A percentile compares a stretch with the other conserved stretches of the same genome.
Conservation (phyloP, 2,329 filamentous ascomycete genomes). For the Aspergillus ochraceus region DNA sequence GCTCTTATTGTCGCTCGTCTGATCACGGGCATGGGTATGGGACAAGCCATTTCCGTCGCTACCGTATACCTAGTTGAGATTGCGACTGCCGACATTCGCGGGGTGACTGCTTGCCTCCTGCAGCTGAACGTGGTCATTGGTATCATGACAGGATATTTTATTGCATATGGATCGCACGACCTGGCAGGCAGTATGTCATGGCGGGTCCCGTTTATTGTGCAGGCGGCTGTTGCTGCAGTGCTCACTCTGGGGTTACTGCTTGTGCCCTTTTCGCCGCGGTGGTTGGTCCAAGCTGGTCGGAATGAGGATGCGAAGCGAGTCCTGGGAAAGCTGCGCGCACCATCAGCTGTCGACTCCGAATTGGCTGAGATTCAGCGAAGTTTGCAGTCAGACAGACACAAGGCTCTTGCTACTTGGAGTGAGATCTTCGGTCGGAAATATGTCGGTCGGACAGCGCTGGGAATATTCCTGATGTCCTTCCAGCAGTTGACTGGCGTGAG, state of each 20-base stretch:
- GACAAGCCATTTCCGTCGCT: conserved; percentile 15
- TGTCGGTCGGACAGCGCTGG: conserved; percentile 10
- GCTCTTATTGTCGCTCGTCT: conserved; percentile 13
- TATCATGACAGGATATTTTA: conserved; percentile 15
- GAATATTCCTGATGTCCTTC: conserved; percentile 16
- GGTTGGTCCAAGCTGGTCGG: conserved; percentile 11
- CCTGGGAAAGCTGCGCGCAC: conserved; percentile 3
- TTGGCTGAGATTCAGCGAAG: conserved; percentile 19
- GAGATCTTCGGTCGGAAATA: conserved; percentile 15
- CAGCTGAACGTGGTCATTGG: conserved; percentile 15
- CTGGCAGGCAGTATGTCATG: conserved; percentile 9
- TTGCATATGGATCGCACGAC: conserved; percentile 12
- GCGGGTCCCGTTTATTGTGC: conserved; percentile 13
- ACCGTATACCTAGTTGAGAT: conserved; percentile 18
- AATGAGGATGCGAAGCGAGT: conserved; percentile 8
- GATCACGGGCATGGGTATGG: conserved; percentile 12
- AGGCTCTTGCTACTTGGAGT: conserved; percentile 9
- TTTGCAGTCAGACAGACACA: conserved; percentile 13
- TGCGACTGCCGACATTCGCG: conserved; percentile 10
- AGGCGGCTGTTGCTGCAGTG: conserved; percentile 5
- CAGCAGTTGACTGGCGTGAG: conserved; percentile 17
- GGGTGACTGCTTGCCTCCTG: conserved; percentile 14
- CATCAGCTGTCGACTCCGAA: conserved; percentile 7
- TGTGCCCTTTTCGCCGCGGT: conserved; percentile 15
- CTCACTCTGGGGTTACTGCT: conserved; percentile 7